Percentiles rank a stretch among this genome's conserved stretches.
These are phyloP conservation scores for Phytomonas sp. DNA, from an alignment of 208 protist species.

Conservation along the genomic window DNA sequence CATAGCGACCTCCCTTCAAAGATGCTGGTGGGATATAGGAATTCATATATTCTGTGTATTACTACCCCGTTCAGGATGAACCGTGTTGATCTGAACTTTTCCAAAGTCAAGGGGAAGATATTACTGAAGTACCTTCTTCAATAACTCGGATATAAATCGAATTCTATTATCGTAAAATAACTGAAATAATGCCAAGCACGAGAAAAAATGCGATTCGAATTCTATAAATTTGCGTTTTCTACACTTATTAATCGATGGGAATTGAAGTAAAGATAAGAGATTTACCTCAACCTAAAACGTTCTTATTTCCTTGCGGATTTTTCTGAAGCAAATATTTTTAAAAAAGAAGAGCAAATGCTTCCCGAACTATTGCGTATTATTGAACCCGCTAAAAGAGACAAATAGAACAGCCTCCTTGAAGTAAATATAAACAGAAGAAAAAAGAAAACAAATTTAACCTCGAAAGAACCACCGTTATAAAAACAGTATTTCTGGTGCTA, in stretches of 20 bases:
- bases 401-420: background rate
- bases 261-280: constrained; percentile 8
- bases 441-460: constrained; percentile 5
- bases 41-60: constrained; percentile 24
- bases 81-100: background rate
- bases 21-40: constrained; percentile 32
- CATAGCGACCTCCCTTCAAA: constrained; percentile 55
- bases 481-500: background rate
- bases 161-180: constrained; percentile 5
- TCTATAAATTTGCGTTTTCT: background rate
- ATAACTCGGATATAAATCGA: background rate
- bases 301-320: background rate
- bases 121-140: background rate
- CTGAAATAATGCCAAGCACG: constrained; percentile 3
- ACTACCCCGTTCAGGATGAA: background rate
- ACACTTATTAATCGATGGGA: constrained; percentile 5
- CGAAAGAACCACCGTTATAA: background rate
- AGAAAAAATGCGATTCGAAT: constrained; percentile 5
- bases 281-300: background rate
- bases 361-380: constrained; percentile 5
- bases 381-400: background rate
- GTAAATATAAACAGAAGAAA: constrained; percentile 11
- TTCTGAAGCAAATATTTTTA: background rate
- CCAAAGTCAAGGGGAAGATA: constrained; percentile 1
- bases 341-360: constrained; percentile 1